Evolutionary conservation across 805 yeast genomes (phyloP).

Genomic region (Blastobotrys attinorum): DNA sequence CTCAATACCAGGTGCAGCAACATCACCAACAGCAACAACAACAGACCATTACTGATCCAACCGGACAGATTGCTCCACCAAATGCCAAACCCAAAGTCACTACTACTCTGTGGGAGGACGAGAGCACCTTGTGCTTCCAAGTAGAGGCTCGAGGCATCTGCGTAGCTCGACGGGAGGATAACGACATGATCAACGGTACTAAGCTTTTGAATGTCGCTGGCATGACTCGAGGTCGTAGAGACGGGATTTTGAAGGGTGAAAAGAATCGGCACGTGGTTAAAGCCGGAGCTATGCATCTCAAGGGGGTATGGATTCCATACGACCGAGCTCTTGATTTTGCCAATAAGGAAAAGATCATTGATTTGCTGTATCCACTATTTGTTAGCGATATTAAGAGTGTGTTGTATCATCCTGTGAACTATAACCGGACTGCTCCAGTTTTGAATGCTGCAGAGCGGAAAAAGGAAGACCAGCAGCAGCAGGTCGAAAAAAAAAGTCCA

Average conservation of each 20-base stretch:
- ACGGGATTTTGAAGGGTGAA: conserved; percentile 73
- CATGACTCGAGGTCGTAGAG: conserved; percentile 82
- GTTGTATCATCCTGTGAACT: conserved; percentile 28
- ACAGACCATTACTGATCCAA: conserved; percentile 30
- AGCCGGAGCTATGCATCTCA: conserved; percentile 79
- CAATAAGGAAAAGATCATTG: conserved; percentile 66
- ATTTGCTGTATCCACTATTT: conserved; percentile 57
- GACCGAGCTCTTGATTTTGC: conserved; percentile 79
- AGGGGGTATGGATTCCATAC: conserved; percentile 88
- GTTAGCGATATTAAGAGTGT: conserved; percentile 59
- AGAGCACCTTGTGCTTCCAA: conserved; percentile 75
- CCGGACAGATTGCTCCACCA: conserved; percentile 34
- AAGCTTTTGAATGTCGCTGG: conserved; percentile 76
- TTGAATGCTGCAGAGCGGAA: conserved; percentile 27
- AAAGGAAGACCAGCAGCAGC: conserved; percentile 14
- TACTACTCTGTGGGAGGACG: conserved; percentile 89
- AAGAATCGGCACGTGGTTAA: conserved; percentile 73
- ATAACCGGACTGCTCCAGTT: conserved; percentile 27
- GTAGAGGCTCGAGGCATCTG: conserved; percentile 76
- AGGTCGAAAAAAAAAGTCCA: conserved; percentile 7
- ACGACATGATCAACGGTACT: conserved; percentile 81
- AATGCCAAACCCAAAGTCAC: conserved; percentile 50
- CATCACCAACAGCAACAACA: conserved; percentile 9
- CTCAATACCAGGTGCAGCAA: conserved; percentile 10
- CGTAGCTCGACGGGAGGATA: conserved; percentile 78